Evolutionary conservation across 2,329 filamentous ascomycete species (phyloP).

Genomic region (Lachnellula occidentalis): DNA sequence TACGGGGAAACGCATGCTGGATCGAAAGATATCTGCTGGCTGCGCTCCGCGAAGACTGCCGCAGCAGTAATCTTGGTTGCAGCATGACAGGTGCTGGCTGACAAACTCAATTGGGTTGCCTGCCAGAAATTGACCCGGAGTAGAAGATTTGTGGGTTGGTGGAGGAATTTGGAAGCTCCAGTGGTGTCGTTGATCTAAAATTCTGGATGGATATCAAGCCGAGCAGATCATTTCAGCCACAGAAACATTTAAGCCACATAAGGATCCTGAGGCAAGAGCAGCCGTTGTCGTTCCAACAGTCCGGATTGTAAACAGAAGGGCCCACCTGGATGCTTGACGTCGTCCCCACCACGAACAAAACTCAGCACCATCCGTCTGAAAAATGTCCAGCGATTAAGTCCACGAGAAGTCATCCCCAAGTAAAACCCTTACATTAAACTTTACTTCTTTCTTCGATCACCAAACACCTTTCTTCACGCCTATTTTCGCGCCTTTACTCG

Average conservation of each 20-base stretch:
- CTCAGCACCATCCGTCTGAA: not conserved
- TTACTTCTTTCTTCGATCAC: constrained; percentile 6
- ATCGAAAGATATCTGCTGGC: constrained; percentile 42
- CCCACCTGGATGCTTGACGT: not conserved
- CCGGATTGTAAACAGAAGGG: not conserved
- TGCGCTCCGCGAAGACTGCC: constrained; percentile 34
- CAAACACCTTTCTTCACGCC: constrained; percentile 5
- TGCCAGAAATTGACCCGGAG: not conserved
- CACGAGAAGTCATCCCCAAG: not conserved
- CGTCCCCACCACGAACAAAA: not conserved
- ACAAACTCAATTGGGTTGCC: constrained; percentile 19
- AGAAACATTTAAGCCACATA: not conserved
- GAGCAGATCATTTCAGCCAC: not conserved
- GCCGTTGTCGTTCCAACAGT: not conserved
- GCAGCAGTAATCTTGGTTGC: constrained; percentile 57
- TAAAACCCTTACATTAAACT: not conserved
- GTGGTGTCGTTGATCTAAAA: not conserved
- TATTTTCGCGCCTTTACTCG: constrained; percentile 4
- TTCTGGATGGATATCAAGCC: not conserved
- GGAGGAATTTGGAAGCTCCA: not conserved
- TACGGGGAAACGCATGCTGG: constrained; percentile 39
- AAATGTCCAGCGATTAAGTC: not conserved
- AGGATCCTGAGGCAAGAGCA: not conserved
- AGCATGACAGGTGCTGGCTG: constrained; percentile 44
- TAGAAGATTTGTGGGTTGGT: not conserved